Base-by-base conservation (phyloP, 768 basidiomycete genomes). In the Dacryopinax primogenitus region DNA sequence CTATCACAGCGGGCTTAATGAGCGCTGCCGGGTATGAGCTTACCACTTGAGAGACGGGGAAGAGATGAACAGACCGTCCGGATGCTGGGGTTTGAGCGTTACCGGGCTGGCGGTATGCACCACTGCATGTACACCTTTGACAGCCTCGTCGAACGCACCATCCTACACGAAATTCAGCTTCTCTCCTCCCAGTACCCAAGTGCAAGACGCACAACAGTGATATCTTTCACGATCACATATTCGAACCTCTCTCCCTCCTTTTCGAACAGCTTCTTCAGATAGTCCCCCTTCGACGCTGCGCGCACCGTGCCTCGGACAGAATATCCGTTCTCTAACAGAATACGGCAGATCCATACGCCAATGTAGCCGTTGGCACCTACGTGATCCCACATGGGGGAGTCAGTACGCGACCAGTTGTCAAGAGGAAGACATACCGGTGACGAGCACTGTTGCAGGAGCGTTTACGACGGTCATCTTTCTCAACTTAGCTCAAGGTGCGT, bases 201-300 rank as follows among this genome's bases (percentile, higher is more conserved):
- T 18, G 23, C 13, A 18, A 15, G 12, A 63, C 76, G 62, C 47
- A 82, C 82, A 74, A 78, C 71, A 4, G 77, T 77, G 67, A 92
- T 86, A 70, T 93, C 89, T 47, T 82, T 79, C 0, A 92, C 87
- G 23, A 89, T 74, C 18, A 82, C 82, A 44, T 84, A 72, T 67
- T 87, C 84, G 68, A 90, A 82, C 58, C 78, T 81, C 67, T 82
- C 81, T 0, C 82, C 84, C 65, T 80, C 80, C 0, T 75, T 70
- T 15, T 78, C 76, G 73, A 88, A 86, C 62, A 79, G 66, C 28
- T 85, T 76, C 64, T 76, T 74, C 65, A 91, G 74, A 69, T 82
- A 81, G 1, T 79, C 73, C 1, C 82, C 83, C 72, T 90, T 91
- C n/a, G 75, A 76, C 11, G 71, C 70, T 1, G 82, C 82, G 15